Evolutionary conservation across 192 early-diverging fungal genomes (phyloP), one percentile per base, ranked within the genome.

Genomic region (Neocallimastix lanati): DNA sequence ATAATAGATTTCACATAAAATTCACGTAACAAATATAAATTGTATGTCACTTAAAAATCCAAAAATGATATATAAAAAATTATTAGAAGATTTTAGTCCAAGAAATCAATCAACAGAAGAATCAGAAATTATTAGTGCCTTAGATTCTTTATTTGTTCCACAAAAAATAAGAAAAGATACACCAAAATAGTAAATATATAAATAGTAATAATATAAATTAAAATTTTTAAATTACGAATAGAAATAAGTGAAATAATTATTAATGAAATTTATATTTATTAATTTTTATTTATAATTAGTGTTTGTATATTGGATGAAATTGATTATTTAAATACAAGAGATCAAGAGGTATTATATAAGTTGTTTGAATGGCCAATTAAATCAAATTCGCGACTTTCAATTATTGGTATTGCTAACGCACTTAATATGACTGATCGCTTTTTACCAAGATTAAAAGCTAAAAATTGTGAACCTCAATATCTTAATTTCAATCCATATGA

Each of bases 321-420:
- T 77, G 96, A 99, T 82, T 89, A 92, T 16, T 86, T 99, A 30
- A 77, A 95, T 29, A 93, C 93, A 25, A 88, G 86, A 81, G 89
- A 95, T 78, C 91, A 95, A 84, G 89, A 93, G 12, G 91, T 96
- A 0, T 85, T 98, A 25, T 98, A 98, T 84, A 91, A 92, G 27
- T 83, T 98, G 14, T 98, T 97, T 86, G 92, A 93, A 80, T 92
- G 90, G 92, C 83, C 92, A 3, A 86, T 84, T 12, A 83, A 86
- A 28, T 85, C 89, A 7, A 78, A 83, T 12, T 93, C 94, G 78
- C 85, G 87, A 0, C 81, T 99, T 40, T 89, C 90, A 1, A 82
- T 98, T 37, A 89, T 98, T 40, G 96, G 96, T 21, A 98, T 99
- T 78, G 94, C 96, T 29, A 99, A 99, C 83, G 93, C 96, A 0